Evolutionary conservation across 495 filamentous ascomycete genomes (phyloP).

Genomic region (Parachaetomium inaequale): DNA sequence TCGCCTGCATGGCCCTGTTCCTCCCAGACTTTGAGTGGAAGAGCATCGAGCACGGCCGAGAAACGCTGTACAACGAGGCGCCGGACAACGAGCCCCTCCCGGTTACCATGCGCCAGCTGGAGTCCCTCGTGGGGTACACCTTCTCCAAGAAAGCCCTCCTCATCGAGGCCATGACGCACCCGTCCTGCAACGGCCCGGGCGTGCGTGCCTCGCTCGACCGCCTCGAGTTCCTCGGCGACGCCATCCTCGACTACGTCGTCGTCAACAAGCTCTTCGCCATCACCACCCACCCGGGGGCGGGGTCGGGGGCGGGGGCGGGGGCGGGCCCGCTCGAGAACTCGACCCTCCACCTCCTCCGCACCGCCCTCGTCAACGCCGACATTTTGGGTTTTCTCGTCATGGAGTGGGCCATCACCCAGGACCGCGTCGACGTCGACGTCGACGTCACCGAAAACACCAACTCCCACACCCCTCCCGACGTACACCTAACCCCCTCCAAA

Average conservation of each 20-base stretch:
- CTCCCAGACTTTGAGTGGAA: constrained; percentile 60
- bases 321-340: constrained; percentile 54
- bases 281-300: too few relatives aligned
- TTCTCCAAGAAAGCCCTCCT: constrained; percentile 70
- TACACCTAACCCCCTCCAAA: neutral
- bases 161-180: constrained; percentile 82
- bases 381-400: constrained; percentile 86
- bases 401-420: constrained; percentile 42
- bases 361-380: constrained; percentile 76
- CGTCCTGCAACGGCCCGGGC: constrained; percentile 52
- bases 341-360: constrained; percentile 69
- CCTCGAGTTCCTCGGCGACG: constrained; percentile 87
- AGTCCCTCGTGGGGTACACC: constrained; percentile 61
- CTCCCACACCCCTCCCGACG: constrained; percentile 5
- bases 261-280: constrained; percentile 43
- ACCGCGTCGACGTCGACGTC: constrained; percentile 27
- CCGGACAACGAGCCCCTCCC: constrained; percentile 29
- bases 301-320: too few relatives aligned
- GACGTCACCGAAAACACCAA: constrained; percentile 6
- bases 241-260: constrained; percentile 77
- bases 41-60: constrained; percentile 33
- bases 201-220: constrained; percentile 71
- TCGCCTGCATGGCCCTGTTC: constrained; percentile 62
- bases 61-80: constrained; percentile 33
- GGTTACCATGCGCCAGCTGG: constrained; percentile 39